These are phyloP conservation scores for Lepidium aucheri DNA, from an alignment of 345 rosid genomes.

Conservation along the genomic window DNA sequence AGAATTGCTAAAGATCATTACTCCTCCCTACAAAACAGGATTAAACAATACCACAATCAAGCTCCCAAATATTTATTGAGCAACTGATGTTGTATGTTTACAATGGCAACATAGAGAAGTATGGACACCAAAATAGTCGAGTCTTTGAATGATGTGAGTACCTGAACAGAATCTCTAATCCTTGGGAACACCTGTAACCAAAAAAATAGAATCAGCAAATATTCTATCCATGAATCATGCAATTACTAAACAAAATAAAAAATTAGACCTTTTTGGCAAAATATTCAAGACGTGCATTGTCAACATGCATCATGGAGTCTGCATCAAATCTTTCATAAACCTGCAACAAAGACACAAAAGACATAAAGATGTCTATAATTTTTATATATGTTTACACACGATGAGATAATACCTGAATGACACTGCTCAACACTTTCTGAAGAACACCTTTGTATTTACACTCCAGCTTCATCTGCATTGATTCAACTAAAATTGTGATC, in stretches of 20 bases:
- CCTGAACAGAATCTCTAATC: constrained; percentile 84
- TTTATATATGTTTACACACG: not conserved
- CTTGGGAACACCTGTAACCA: constrained; percentile 78
- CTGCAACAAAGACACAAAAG: constrained; percentile 33
- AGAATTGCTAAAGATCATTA: constrained; percentile 76
- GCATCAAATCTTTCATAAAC: constrained; percentile 75
- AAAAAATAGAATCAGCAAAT: constrained; percentile 21
- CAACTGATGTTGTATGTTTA: not conserved
- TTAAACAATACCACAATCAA: constrained; percentile 9
- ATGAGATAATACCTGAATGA: constrained; percentile 53
- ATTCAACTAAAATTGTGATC: constrained; percentile 1
- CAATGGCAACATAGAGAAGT: not conserved
- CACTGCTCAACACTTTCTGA: constrained; percentile 67
- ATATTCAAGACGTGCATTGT: constrained; percentile 78
- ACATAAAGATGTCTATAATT: constrained; percentile 3
- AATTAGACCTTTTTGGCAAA: constrained; percentile 62
- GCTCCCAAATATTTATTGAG: not conserved
- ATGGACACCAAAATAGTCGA: not conserved
- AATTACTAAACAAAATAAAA: not conserved
- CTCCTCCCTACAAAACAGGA: constrained; percentile 56
- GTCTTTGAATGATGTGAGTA: constrained; percentile 22
- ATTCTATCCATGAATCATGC: not conserved
- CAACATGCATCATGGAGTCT: constrained; percentile 41
- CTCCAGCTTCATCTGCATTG: constrained; percentile 51
- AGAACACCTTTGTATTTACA: constrained; percentile 71